Conservation (phyloP, 208 protist species). For the Giardia duodenalis region DNA sequence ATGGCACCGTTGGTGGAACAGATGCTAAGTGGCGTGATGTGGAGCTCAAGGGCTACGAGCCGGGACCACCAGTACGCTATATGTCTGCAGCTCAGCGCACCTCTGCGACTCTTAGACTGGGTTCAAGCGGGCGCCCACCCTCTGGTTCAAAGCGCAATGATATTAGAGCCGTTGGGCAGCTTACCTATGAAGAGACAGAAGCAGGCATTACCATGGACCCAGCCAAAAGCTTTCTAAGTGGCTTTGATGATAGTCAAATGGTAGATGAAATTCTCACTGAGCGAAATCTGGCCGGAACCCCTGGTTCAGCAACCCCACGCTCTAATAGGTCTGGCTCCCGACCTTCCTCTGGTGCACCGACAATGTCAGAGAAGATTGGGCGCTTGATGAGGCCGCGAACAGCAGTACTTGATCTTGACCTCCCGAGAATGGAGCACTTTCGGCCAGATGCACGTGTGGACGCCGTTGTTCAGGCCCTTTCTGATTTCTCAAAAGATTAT, state of each 20-base stretch:
- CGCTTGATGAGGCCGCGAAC: not conserved
- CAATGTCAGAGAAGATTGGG: slow-evolving; percentile 6
- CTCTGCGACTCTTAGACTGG: not conserved
- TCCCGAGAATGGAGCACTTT: not conserved
- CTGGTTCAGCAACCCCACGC: too few relatives aligned
- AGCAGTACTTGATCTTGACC: not conserved
- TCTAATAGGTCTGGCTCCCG: too few relatives aligned
- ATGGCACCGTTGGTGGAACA: not conserved
- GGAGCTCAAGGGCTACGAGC: not conserved
- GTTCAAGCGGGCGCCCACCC: not conserved
- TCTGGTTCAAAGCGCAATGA: not conserved
- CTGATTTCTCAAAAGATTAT: not conserved
- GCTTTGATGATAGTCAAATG: slow-evolving; percentile 12
- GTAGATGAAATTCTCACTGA: not conserved
- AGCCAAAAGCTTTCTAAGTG: not conserved
- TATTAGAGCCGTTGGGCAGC: not conserved
- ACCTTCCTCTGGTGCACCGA: not conserved
- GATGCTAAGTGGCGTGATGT: slow-evolving; percentile 2
- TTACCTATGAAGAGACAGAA: not conserved
- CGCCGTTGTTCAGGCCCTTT: not conserved
- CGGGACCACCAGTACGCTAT: not conserved
- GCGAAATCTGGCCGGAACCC: not conserved
- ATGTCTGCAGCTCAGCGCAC: not conserved
- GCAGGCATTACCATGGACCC: not conserved
- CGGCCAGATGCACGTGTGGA: not conserved